These are phyloP conservation scores for Sporothrix brasiliensis DNA, from an alignment of 2,329 filamentous ascomycete species.

Conservation along the genomic window DNA sequence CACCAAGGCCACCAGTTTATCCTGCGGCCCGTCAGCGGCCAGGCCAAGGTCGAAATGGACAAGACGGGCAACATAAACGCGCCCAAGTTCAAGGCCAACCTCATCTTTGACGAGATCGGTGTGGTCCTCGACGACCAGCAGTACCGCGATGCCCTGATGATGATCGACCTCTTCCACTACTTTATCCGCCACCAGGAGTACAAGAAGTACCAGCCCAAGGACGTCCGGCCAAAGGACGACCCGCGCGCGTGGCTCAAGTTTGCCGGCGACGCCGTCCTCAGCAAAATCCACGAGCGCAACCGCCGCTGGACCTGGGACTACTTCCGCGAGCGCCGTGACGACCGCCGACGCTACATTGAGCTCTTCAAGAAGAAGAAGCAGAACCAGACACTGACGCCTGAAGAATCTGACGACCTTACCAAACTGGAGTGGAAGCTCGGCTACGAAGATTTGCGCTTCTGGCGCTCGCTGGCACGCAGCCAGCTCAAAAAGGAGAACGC, in stretches of 20 bases:
- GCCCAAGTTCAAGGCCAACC: conserved; percentile 84
- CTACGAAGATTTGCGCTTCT: conserved; percentile 97
- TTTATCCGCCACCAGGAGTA: conserved; percentile 98
- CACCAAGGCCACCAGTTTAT: conserved; percentile 78
- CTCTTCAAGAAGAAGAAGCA: conserved; percentile 94
- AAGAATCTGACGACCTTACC: conserved; percentile 73
- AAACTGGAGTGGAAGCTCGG: conserved; percentile 81
- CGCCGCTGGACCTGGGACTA: conserved; percentile 94
- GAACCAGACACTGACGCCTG: conserved; percentile 67
- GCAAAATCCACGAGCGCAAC: conserved; percentile 94
- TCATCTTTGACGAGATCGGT: conserved; percentile 96
- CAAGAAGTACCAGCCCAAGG: conserved; percentile 86
- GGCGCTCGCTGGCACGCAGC: conserved; percentile 90
- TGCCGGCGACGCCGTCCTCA: conserved; percentile 83
- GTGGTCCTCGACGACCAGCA: conserved; percentile 97
- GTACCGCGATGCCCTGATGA: conserved; percentile 96
- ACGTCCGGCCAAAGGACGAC: conserved; percentile 78
- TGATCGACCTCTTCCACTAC: conserved; percentile 97
- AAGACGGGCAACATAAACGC: conserved; percentile 80
- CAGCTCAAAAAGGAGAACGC: conserved; percentile 95
- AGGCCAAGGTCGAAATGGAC: conserved; percentile 91
- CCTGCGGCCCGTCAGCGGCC: conserved; percentile 90
- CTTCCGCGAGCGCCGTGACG: conserved; percentile 88
- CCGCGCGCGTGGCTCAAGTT: conserved; percentile 91
- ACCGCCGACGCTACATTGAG: conserved; percentile 84